Percentiles rank a stretch among this genome's conserved stretches.
These are phyloP conservation scores for Psilocybe mexicana DNA, from an alignment of 1,284 basidiomycete species.

Conservation along the genomic window DNA sequence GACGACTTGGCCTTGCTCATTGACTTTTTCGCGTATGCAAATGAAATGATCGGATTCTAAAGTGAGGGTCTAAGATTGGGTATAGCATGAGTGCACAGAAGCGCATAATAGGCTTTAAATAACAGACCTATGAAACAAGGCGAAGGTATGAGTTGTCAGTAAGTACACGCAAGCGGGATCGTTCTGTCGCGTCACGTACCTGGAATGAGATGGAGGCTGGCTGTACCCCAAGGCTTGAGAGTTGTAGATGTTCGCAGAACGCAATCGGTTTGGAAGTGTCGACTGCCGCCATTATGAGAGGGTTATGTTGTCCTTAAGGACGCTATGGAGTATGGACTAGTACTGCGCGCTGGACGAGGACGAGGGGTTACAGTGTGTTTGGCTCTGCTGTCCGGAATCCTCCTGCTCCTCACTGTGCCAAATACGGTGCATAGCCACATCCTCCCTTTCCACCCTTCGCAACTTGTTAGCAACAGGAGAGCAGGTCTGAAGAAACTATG, in stretches of 20 bases:
- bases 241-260: conserved; percentile 87
- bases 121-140: conserved; percentile 30
- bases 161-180: conserved; percentile 30
- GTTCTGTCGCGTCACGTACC: conserved; percentile 50
- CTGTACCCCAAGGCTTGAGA: conserved; percentile 95
- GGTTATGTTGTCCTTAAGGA: conserved; percentile 20
- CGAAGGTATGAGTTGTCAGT: conserved; percentile 17
- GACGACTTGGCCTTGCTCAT: conserved; percentile 94
- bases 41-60: conserved; percentile 98
- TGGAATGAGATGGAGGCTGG: conserved; percentile 98
- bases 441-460: not conserved
- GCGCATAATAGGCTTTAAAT: not conserved
- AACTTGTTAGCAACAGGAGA: not conserved
- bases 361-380: conserved; percentile 18
- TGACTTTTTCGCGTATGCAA: conserved; percentile 87
- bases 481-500: not conserved
- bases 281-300: conserved; percentile 38
- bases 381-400: conserved; percentile 3
- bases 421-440: conserved; percentile 16
- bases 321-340: conserved; percentile 6
- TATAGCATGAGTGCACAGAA: not conserved
- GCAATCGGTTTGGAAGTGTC: conserved; percentile 72
- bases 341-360: conserved; percentile 22
- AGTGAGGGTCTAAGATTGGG: conserved; percentile 68
- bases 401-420: not conserved